phyloP scores from a whole-genome alignment of 2,329 filamentous ascomycete species.

The Monosporascus cannonballus region DNA sequence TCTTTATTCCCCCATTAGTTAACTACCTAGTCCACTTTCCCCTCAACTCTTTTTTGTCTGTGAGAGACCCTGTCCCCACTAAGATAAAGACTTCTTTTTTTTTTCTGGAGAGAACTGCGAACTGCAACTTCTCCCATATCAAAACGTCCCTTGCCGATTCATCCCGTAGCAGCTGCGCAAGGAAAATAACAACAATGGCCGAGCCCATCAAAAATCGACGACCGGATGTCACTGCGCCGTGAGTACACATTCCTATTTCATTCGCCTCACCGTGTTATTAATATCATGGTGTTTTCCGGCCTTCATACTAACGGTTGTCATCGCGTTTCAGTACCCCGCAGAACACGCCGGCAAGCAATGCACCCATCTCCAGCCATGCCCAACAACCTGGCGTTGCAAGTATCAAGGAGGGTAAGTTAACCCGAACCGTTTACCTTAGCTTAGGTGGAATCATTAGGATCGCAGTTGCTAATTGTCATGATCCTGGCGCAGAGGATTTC shows the following conservation, averaged over 20 bases:
- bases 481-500: slow-evolving; percentile 66
- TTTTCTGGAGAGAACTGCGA: not conserved
- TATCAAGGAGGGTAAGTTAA: slow-evolving; percentile 86
- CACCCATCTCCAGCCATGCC: slow-evolving; percentile 94
- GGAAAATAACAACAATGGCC: slow-evolving; percentile 43
- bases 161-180: not conserved
- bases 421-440: not conserved
- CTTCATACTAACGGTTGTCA: slow-evolving; percentile 25
- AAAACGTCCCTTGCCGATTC: not conserved
- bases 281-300: not conserved
- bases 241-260: slow-evolving; percentile 30
- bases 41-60: not conserved
- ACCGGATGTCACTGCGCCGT: slow-evolving; percentile 53
- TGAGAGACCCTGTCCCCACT: not conserved
- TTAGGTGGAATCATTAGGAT: not conserved
- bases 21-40: not conserved
- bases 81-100: not conserved
- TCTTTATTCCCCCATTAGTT: not conserved
- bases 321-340: slow-evolving; percentile 75
- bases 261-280: slow-evolving; percentile 5
- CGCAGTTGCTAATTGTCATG: not conserved
- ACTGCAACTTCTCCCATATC: not conserved
- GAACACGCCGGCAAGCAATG: slow-evolving; percentile 93
- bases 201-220: slow-evolving; percentile 61
- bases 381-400: slow-evolving; percentile 90